These are phyloP conservation scores for Ceratorhiza oryzae-sativae DNA, from an alignment of 1,284 basidiomycete genomes.

Conservation along the genomic window DNA sequence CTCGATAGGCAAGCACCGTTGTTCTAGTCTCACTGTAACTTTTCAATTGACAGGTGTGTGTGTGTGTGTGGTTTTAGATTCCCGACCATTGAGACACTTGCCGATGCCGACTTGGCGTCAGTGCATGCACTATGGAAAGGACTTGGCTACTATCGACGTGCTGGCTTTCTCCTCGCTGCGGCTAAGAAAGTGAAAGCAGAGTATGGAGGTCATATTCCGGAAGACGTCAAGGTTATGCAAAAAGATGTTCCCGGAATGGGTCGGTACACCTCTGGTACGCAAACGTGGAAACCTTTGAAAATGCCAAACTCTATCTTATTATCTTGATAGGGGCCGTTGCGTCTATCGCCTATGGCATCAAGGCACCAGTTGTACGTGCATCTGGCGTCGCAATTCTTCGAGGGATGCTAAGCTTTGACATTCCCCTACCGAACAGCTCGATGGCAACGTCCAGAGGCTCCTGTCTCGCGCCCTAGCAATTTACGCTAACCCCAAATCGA, in stretches of 20 bases:
- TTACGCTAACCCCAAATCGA: conserved; percentile 80
- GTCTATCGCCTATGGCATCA: conserved; percentile 87
- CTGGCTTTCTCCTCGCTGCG: conserved; percentile 76
- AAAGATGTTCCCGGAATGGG: conserved; percentile 89
- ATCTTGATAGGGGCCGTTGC: conserved; percentile 79
- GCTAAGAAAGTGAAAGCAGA: conserved; percentile 78
- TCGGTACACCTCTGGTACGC: conserved; percentile 72
- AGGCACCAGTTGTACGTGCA: conserved; percentile 76
- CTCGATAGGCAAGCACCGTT: conserved; percentile 68
- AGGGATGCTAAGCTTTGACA: not conserved
- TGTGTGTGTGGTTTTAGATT: conserved; percentile 65
- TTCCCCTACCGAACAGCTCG: conserved; percentile 61
- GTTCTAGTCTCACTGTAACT: no score
- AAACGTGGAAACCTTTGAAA: conserved; percentile 30
- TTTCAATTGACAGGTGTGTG: no score
- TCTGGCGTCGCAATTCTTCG: not conserved
- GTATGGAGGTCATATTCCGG: conserved; percentile 75
- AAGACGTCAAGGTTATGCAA: conserved; percentile 82
- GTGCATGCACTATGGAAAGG: conserved; percentile 91
- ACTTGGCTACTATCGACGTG: conserved; percentile 90
- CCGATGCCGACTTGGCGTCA: conserved; percentile 77
- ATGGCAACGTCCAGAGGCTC: conserved; percentile 90
- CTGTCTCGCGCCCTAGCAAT: conserved; percentile 82
- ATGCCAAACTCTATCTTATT: conserved; percentile 22
- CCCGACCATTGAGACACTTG: conserved; percentile 81